Percentiles rank a stretch among this genome's conserved stretches.
Conservation (phyloP, 1,284 basidiomycete genomes). For the Sanghuangporus baumii region DNA sequence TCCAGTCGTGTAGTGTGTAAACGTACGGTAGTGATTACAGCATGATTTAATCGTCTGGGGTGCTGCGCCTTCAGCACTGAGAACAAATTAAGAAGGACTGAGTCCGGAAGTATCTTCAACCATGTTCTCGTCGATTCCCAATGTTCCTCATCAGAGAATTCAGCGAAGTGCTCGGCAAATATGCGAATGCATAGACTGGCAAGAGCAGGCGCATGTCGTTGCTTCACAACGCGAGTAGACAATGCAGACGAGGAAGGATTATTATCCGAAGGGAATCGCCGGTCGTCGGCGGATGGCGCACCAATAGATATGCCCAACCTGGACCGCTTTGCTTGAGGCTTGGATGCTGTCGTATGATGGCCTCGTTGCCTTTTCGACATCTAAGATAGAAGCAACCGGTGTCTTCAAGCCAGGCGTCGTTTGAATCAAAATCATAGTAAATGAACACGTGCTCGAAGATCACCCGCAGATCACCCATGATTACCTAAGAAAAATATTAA, state of each 20-base stretch:
- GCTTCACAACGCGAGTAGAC: conserved; percentile 38
- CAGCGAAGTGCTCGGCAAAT: conserved; percentile 43
- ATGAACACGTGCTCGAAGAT: no score
- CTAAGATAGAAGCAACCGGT: neutral
- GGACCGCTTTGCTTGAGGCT: neutral
- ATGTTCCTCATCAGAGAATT: conserved; percentile 33
- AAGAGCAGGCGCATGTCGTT: conserved; percentile 36
- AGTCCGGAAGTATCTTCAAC: conserved; percentile 49
- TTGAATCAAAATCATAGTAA: no score
- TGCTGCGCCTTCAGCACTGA: conserved; percentile 40
- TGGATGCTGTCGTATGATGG: neutral
- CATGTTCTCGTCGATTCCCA: conserved; percentile 36
- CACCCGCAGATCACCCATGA: no score
- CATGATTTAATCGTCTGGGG: conserved; percentile 46
- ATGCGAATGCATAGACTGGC: conserved; percentile 42
- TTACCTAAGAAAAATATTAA: no score
- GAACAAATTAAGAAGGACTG: conserved; percentile 45
- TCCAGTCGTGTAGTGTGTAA: neutral
- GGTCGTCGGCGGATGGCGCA: conserved; percentile 14
- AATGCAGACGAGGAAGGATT: conserved; percentile 46
- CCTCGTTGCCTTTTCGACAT: conserved; percentile 15
- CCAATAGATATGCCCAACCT: neutral
- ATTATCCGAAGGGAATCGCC: conserved; percentile 20
- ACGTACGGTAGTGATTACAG: conserved; percentile 50
- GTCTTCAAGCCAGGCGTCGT: neutral